Evolutionary conservation across 1,139 yeast genomes (phyloP).

Genomic region (Hemisphaericaspora lyxosophila): DNA sequence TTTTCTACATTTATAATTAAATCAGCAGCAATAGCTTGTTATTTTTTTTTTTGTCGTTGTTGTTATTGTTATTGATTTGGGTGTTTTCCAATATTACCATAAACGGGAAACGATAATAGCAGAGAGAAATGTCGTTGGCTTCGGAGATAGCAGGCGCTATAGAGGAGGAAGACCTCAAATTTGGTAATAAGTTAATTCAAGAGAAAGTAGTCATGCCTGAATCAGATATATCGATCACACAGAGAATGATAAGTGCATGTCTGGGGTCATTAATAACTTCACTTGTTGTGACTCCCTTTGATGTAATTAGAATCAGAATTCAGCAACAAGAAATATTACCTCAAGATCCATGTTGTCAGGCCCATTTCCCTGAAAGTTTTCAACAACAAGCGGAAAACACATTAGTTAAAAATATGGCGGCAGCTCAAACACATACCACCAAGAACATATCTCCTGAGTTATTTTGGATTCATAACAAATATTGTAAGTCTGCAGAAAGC

Average conservation of each 20-base stretch:
- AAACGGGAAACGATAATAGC: no score
- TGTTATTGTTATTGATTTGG: no score
- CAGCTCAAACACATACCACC: conserved; percentile 2
- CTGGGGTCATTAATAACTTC: conserved; percentile 90
- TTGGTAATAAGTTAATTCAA: not conserved
- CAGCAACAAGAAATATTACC: conserved; percentile 82
- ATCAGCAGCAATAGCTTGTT: no score
- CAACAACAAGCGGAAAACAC: conserved; percentile 13
- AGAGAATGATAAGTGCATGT: conserved; percentile 87
- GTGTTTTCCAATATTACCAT: no score
- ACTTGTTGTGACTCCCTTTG: conserved; percentile 85
- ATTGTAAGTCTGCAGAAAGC: conserved; percentile 33
- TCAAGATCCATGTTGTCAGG: conserved; percentile 30
- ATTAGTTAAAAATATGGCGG: conserved; percentile 10
- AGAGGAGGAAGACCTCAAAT: conserved; percentile 24
- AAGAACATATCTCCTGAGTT: conserved; percentile 21
- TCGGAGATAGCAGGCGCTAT: conserved; percentile 41
- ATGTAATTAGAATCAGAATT: conserved; percentile 84
- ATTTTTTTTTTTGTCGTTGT: no score
- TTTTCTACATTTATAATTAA: no score
- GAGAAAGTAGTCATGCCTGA: not conserved
- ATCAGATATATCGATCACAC: conserved; percentile 46
- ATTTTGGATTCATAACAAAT: conserved; percentile 44
- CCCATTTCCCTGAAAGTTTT: conserved; percentile 13
- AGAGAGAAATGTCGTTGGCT: conserved; percentile 29